Base-by-base conservation (phyloP, 2,329 filamentous ascomycete genomes). In the Basipetospora chlamydospora region DNA sequence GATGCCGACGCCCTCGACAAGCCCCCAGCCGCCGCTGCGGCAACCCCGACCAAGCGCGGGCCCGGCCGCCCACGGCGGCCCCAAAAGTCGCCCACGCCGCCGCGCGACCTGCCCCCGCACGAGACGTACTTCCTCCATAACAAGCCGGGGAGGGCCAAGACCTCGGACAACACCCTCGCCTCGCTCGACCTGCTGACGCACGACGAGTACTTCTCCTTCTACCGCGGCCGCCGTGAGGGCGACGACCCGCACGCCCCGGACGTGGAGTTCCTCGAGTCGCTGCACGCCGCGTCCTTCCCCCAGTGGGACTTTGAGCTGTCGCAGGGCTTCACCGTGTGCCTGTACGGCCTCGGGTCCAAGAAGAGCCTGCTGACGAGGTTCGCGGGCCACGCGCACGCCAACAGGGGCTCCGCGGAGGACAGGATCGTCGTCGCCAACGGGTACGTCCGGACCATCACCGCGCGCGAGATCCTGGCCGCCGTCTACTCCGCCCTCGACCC, bases 71-170 rank as follows among this genome's bases (percentile, higher is more conserved):
- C 41, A 13, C 60, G n/a, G n/a, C n/a, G n/a, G n/a, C n/a, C 72
- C 44, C 72, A 75, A 47, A 74, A 73, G 39, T 84, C 81, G 6
- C 81, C 82, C 1, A 86, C 81, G 5, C 85, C 85, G 3, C 84
- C 88, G 13, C 70, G 75, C 36, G 73, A 94, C 47, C 67, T 96
- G 2, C 82, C 87, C 5, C 68, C 87, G 0, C 84, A 95, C 50
- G 90, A 96, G 55, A 73, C 81, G 45, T 98, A 92, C 61, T 96
- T 98, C 55, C 83, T 80, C 50, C 84, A 96, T 50, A 95, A 93
- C 52, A 78, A 84, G 33, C 77, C 83, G 0, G 86, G 84, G 2
- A 70, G 76, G 4, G 66, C 74, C 30, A 87, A 87, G 56, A 94
- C 88, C 0, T 95, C 87, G 2, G 80, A 83, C 51, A 90, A 90